Evolutionary conservation across 2,329 filamentous ascomycete species (phyloP).

Genomic region (Tolypocladium pustulatum): DNA sequence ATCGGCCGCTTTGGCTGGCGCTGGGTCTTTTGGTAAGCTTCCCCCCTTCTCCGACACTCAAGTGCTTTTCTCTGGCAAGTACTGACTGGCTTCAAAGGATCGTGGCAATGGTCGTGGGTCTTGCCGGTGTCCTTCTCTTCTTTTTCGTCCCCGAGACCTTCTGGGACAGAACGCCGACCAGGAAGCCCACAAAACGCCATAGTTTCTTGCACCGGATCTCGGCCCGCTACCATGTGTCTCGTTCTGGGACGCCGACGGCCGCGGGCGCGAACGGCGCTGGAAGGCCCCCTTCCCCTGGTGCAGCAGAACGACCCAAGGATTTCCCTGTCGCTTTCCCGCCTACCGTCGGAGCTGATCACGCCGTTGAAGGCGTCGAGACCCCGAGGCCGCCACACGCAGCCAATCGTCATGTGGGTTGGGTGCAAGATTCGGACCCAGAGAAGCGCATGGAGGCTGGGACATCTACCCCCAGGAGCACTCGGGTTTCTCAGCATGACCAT

Average conservation of each 20-base stretch:
- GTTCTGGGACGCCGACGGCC: background rate
- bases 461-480: background rate
- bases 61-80: background rate
- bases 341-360: background rate
- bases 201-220: conserved; percentile 38
- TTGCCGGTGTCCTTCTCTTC: conserved; percentile 64
- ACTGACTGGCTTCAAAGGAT: conserved; percentile 43
- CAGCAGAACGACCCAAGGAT: conserved; percentile 13
- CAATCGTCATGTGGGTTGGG: background rate
- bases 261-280: conserved; percentile 1
- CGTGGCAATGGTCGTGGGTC: conserved; percentile 67
- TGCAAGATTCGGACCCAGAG: background rate
- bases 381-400: background rate
- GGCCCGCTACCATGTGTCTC: conserved; percentile 22
- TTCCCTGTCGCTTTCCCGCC: conserved; percentile 22
- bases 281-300: conserved; percentile 7
- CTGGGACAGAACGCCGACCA: conserved; percentile 71
- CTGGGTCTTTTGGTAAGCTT: conserved; percentile 72
- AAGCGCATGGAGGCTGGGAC: background rate
- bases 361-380: background rate
- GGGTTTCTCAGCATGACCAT: background rate
- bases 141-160: conserved; percentile 92
- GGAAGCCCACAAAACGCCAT: conserved; percentile 28
- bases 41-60: background rate
- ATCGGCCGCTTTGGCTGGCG: conserved; percentile 73